Evolutionary conservation across 2,329 filamentous ascomycete species (phyloP), one percentile per base, ranked within the genome.

Genomic region (Dactylellina haptotyla): DNA sequence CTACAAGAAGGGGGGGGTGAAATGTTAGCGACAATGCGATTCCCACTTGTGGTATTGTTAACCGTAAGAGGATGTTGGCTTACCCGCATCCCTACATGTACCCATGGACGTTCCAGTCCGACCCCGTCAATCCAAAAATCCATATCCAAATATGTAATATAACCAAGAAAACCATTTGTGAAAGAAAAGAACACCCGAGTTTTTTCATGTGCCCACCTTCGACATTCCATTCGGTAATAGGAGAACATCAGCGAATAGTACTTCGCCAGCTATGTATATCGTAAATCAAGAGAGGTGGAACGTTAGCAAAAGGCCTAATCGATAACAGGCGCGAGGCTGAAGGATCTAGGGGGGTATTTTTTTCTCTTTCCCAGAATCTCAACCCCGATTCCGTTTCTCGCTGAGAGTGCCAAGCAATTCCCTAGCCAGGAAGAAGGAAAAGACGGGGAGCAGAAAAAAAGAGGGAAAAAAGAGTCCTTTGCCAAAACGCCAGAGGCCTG

Each of bases 151-250:
- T 80, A 81, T 81, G 80, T 81, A 84, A 82, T 83, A 85, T 82
- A 82, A 79, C 78, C 83, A 84, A 84, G 83, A 82, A 86, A 86
- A 88, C 84, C 85, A 66, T 51, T 65, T 66, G 69, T 73, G 69
- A 73, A 73, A 66, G 61, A 66, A 85, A 85, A 89, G 84, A 88
- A 88, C 87, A 91, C 91, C 90, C 77, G 76, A 75, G 77, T 78
- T 77, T 64, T 78, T 78, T 90, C 89, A 87, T 89, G 89, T 89
- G 93, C 92, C 92, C 93, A 98, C 94, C 94, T 99, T 99, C 92
- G 94, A 98, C 95, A 99, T 99, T 93, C 95, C 95, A 88, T 99
- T 99, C 81, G 95, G 95, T 90, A 99, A 93, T 84, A 97, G 87
- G 84, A 99, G 89, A 82, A 99, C 95, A 87, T 99, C 95, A 86